These are phyloP conservation scores for Wickerhamomyces subpelliculosus DNA, from an alignment of 805 yeast genomes.

Conservation along the genomic window DNA sequence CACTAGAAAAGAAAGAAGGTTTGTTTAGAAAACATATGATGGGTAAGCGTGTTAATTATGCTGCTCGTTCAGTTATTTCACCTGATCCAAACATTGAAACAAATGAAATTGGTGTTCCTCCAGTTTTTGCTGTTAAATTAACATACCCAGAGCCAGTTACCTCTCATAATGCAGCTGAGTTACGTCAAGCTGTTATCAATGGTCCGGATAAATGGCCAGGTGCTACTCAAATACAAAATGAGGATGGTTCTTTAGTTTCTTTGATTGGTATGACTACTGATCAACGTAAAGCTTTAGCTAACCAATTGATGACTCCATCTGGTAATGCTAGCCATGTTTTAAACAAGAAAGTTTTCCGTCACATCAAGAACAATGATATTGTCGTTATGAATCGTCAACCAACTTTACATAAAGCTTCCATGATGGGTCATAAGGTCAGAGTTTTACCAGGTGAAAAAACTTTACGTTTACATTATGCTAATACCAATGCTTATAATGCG, in stretches of 20 bases:
- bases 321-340: constrained; percentile 46
- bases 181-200: constrained; percentile 91
- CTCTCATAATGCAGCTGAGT: constrained; percentile 77
- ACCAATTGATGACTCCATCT: constrained; percentile 86
- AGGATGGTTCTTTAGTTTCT: constrained; percentile 81
- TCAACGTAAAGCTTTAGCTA: constrained; percentile 92
- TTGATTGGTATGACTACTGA: constrained; percentile 85
- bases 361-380: constrained; percentile 89
- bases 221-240: constrained; percentile 92
- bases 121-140: constrained; percentile 91
- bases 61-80: constrained; percentile 98
- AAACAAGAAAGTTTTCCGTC: constrained; percentile 92
- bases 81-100: constrained; percentile 99
- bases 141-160: constrained; percentile 99
- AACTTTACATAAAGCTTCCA: constrained; percentile 96
- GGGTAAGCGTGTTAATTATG: constrained; percentile 99
- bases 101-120: constrained; percentile 97
- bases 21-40: constrained; percentile 97
- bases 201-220: constrained; percentile 99
- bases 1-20: constrained; percentile 97
- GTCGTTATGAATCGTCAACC: constrained; percentile 99
- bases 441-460: constrained; percentile 98
- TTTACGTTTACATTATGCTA: constrained; percentile 92
- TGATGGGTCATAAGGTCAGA: constrained; percentile 99
- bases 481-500: constrained; percentile 98